A percentile compares a stretch with the other conserved stretches of the same genome.
Conservation (phyloP, 2,329 filamentous ascomycete genomes). For the Tympanopsis confertula region DNA sequence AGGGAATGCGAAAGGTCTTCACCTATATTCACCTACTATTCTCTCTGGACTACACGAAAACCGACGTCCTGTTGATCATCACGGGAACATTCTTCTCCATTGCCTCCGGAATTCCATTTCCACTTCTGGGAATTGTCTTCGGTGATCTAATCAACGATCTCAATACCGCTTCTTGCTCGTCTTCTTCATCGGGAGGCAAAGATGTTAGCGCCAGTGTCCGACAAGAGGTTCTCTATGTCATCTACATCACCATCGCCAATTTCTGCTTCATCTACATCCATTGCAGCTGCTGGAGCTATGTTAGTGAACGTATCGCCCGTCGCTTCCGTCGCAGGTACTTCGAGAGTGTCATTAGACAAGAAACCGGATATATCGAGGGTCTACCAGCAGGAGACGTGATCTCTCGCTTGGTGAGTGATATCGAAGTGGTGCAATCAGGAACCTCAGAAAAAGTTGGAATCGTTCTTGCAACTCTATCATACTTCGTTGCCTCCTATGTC, state of each 20-base stretch:
- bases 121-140: conserved; percentile 52
- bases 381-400: conserved; percentile 51
- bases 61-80: conserved; percentile 19
- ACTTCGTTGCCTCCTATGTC: conserved; percentile 56
- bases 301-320: conserved; percentile 50
- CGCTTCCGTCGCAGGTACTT: conserved; percentile 51
- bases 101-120: conserved; percentile 49
- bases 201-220: not conserved
- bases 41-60: conserved; percentile 12
- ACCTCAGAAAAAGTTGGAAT: conserved; percentile 63
- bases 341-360: conserved; percentile 43
- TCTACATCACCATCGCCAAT: conserved; percentile 52
- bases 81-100: conserved; percentile 32
- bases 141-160: conserved; percentile 51
- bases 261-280: conserved; percentile 55
- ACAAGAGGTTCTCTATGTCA: conserved; percentile 44
- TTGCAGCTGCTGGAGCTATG: conserved; percentile 50
- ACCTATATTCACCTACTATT: conserved; percentile 15
- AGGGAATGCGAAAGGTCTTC: conserved; percentile 2
- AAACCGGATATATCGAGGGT: conserved; percentile 52
- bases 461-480: conserved; percentile 46
- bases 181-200: conserved; percentile 2
- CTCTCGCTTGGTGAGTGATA: conserved; percentile 51
- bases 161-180: conserved; percentile 41
- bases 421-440: conserved; percentile 54